Conservation (phyloP, 164 flowering plant species). For the Vitis rotundifolia region DNA sequence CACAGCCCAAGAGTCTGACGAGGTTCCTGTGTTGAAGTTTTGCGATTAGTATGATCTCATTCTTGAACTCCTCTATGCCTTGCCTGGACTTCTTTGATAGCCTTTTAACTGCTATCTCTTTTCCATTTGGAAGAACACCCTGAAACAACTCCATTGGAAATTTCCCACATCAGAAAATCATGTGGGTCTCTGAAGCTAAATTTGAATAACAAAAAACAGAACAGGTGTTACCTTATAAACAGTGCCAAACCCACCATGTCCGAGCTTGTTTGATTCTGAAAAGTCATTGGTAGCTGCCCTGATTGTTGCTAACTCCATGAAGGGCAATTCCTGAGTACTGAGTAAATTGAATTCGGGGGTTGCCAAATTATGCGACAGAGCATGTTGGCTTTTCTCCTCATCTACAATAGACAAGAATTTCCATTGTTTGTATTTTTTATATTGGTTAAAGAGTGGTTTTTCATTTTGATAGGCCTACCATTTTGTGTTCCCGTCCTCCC, state of each 20-base stretch:
- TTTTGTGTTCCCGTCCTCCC: background rate
- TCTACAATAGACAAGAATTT: background rate
- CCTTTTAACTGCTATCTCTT: slow-evolving; percentile 28
- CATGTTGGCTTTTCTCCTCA: slow-evolving; percentile 2
- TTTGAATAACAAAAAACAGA: too few relatives aligned
- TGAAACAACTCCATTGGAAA: background rate
- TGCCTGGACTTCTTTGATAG: slow-evolving; percentile 27
- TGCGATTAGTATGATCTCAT: too few relatives aligned
- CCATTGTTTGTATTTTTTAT: too few relatives aligned
- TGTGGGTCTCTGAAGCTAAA: too few relatives aligned
- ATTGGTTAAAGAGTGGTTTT: too few relatives aligned
- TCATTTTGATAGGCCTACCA: slow-evolving; percentile 3
- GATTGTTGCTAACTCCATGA: slow-evolving; percentile 20
- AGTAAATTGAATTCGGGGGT: background rate
- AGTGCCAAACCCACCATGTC: slow-evolving; percentile 36
- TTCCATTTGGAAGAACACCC: slow-evolving; percentile 20
- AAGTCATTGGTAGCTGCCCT: slow-evolving; percentile 24
- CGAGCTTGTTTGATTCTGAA: slow-evolving; percentile 30
- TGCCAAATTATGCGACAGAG: background rate
- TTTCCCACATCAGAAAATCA: too few relatives aligned
- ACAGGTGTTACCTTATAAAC: too few relatives aligned
- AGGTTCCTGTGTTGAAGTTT: too few relatives aligned
- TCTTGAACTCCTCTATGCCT: background rate
- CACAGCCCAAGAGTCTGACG: slow-evolving; percentile 7
- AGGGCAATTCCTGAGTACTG: slow-evolving; percentile 14